Evolutionary conservation across 768 basidiomycete genomes (phyloP).

Genomic region (Hydnomerulius pinastri): DNA sequence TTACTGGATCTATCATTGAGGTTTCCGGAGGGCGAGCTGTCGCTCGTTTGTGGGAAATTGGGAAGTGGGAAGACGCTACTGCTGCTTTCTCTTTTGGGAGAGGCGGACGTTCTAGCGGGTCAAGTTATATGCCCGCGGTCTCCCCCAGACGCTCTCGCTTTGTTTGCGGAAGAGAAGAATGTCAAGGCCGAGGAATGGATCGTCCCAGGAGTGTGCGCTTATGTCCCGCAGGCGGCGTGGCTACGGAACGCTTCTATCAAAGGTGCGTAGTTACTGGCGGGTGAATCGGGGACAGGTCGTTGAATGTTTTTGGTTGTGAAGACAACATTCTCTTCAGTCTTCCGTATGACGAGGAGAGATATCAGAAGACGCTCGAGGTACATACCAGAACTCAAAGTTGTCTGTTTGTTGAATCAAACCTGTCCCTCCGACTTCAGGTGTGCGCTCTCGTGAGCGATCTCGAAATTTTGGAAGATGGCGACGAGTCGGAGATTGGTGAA

Average conservation of each 20-base stretch:
- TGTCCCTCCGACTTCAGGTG: too few relatives aligned
- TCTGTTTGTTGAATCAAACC: too few relatives aligned
- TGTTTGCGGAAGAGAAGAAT: slow-evolving; percentile 44
- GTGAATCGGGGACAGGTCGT: too few relatives aligned
- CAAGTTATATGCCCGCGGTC: slow-evolving; percentile 80
- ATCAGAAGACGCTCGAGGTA: slow-evolving; percentile 75
- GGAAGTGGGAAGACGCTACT: slow-evolving; percentile 89
- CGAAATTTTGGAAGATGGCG: slow-evolving; percentile 83
- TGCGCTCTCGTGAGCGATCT: slow-evolving; percentile 75
- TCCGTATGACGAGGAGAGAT: slow-evolving; percentile 72
- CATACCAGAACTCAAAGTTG: too few relatives aligned
- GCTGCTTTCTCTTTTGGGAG: slow-evolving; percentile 83
- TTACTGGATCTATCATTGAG: slow-evolving; percentile 75
- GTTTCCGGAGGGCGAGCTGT: slow-evolving; percentile 79
- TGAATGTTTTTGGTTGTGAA: slow-evolving; percentile 40
- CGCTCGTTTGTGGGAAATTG: slow-evolving; percentile 85
- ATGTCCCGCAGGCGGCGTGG: slow-evolving; percentile 67
- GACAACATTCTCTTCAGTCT: slow-evolving; percentile 77
- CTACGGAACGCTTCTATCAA: neutral
- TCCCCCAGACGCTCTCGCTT: slow-evolving; percentile 71
- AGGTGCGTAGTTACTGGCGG: too few relatives aligned
- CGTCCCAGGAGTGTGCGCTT: slow-evolving; percentile 73
- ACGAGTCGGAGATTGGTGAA: slow-evolving; percentile 87
- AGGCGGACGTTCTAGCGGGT: slow-evolving; percentile 80
- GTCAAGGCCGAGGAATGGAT: slow-evolving; percentile 65